phyloP scores from a whole-genome alignment of 2,329 filamentous ascomycete species.

The Exophiala oligosperma region DNA sequence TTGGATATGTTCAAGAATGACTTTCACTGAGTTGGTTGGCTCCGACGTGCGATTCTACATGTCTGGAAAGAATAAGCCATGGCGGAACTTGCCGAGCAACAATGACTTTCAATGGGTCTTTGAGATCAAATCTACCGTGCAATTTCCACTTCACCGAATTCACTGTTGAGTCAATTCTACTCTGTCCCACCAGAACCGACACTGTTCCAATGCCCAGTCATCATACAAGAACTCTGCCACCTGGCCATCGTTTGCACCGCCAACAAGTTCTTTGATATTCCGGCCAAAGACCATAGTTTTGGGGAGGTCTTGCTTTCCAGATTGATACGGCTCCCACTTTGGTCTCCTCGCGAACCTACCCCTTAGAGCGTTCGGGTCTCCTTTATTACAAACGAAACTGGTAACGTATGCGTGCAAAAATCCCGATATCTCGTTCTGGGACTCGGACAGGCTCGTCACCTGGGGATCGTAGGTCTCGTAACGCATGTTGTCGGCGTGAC shows the following conservation, averaged over 20 bases:
- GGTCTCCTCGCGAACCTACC: conserved; percentile 33
- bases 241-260: conserved; percentile 34
- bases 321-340: conserved; percentile 38
- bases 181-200: conserved; percentile 5
- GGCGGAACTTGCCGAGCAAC: too few relatives aligned
- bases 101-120: too few relatives aligned
- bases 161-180: conserved; percentile 5
- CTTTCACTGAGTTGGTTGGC: not conserved
- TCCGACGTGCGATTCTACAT: too few relatives aligned
- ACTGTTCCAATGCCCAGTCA: conserved; percentile 52
- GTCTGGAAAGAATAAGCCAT: conserved; percentile 23
- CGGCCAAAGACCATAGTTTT: conserved; percentile 48
- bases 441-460: conserved; percentile 37
- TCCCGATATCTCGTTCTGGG: conserved; percentile 45
- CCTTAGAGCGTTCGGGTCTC: conserved; percentile 43
- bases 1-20: conserved; percentile 1
- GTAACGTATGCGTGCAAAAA: conserved; percentile 50
- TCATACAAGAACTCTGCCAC: conserved; percentile 52
- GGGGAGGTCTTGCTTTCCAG: conserved; percentile 9
- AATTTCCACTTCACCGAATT: not conserved
- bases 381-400: conserved; percentile 47
- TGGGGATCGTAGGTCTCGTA: conserved; percentile 48
- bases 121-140: too few relatives aligned
- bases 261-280: conserved; percentile 51
- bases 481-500: conserved; percentile 51